phyloP scores from a whole-genome alignment of 768 basidiomycete genomes.

The Phaeotremella skinneri region DNA sequence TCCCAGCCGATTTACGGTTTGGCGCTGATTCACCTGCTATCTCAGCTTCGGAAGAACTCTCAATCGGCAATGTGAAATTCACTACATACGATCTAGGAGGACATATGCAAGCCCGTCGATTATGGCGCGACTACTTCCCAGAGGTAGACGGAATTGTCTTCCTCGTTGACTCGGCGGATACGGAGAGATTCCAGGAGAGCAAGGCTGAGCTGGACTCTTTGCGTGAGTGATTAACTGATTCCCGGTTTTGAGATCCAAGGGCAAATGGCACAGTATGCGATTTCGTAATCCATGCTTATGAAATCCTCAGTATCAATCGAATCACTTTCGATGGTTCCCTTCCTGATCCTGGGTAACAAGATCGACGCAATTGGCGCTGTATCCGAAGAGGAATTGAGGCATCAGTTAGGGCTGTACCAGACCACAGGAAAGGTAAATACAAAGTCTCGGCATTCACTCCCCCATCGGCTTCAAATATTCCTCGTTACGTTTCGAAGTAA shows the following conservation, averaged over 20 bases:
- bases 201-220: slow-evolving; percentile 97
- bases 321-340: slow-evolving; percentile 90
- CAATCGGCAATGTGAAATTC: slow-evolving; percentile 98
- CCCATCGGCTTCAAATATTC: neutral
- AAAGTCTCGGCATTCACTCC: neutral
- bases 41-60: slow-evolving; percentile 95
- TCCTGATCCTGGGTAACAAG: slow-evolving; percentile 98
- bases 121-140: slow-evolving; percentile 99
- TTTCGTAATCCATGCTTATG: too few species aligned
- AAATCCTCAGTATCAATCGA: slow-evolving; percentile 71
- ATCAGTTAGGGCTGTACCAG: slow-evolving; percentile 91
- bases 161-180: slow-evolving; percentile 95
- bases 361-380: slow-evolving; percentile 98
- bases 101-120: slow-evolving; percentile 95
- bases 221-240: slow-evolving; percentile 47
- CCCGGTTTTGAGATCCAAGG: neutral
- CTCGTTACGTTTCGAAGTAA: slow-evolving; percentile 6
- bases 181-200: slow-evolving; percentile 91
- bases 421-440: slow-evolving; percentile 91
- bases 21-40: neutral
- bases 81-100: slow-evolving; percentile 98
- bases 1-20: neutral
- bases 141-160: slow-evolving; percentile 99
- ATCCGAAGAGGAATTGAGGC: slow-evolving; percentile 93
- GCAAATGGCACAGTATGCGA: neutral